Percentiles rank a stretch among this genome's conserved stretches.
Evolutionary conservation across 139 green algal genomes (phyloP).

Genomic region (Haematococcus sp.): DNA sequence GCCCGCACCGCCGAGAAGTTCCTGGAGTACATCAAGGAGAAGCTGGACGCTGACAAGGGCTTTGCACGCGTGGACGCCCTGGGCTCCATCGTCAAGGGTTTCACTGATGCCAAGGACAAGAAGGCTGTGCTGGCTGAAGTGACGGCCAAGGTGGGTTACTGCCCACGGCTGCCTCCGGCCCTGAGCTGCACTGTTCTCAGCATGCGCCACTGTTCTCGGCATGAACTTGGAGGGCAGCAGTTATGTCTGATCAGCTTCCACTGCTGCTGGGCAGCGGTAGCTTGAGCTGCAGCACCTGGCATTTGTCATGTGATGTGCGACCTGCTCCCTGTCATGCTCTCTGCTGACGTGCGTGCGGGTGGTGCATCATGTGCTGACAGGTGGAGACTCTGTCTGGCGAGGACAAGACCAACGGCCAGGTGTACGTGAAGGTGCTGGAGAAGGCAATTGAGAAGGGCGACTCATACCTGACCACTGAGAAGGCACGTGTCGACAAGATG

Average conservation of each 20-base stretch:
- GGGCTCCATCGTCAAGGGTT: conserved; percentile 45
- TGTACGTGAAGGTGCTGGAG: conserved; percentile 70
- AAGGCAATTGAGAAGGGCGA: conserved; percentile 71
- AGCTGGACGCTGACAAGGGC: conserved; percentile 58
- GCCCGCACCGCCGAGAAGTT: conserved; percentile 62
- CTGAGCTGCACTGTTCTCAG: not conserved
- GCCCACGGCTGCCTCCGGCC: not conserved
- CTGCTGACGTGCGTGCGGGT: too few relatives aligned
- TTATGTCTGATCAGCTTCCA: too few relatives aligned
- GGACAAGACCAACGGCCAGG: conserved; percentile 51
- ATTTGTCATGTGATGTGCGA: too few relatives aligned
- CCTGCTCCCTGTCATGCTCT: too few relatives aligned
- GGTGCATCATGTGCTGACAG: not conserved
- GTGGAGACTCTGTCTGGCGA: conserved; percentile 22
- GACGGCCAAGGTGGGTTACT: conserved; percentile 6
- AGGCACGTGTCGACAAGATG: conserved; percentile 69
- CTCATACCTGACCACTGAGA: conserved; percentile 37
- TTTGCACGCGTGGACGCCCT: conserved; percentile 68
- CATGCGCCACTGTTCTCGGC: not conserved
- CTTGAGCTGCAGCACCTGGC: too few relatives aligned
- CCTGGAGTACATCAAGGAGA: conserved; percentile 67
- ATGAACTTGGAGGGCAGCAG: too few relatives aligned
- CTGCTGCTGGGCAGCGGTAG: too few relatives aligned
- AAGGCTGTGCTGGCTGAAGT: conserved; percentile 13
- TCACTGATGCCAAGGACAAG: conserved; percentile 26